A percentile compares a stretch with the other conserved stretches of the same genome.
phyloP scores from a whole-genome alignment of 495 filamentous ascomycete genomes.

The Lichenothelia convexa region DNA sequence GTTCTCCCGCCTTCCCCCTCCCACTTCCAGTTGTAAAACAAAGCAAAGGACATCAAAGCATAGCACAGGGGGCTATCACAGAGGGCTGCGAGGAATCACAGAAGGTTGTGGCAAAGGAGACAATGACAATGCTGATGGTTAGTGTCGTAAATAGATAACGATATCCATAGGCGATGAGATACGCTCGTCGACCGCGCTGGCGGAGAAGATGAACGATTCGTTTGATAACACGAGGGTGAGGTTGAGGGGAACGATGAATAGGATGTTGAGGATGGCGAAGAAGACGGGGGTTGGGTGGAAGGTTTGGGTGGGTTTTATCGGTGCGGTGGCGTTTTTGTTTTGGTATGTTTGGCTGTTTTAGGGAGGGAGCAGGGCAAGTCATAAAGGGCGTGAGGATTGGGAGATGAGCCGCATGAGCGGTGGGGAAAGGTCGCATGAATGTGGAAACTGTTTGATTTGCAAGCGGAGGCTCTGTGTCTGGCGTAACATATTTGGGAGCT shows the following conservation, averaged over 20 bases:
- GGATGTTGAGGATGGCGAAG: constrained; percentile 93
- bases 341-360: constrained; percentile 79
- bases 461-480: background rate
- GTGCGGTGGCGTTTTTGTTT: constrained; percentile 61
- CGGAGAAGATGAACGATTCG: constrained; percentile 75
- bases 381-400: background rate
- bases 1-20: background rate
- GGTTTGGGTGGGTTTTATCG: constrained; percentile 79
- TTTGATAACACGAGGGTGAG: constrained; percentile 72
- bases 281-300: constrained; percentile 84
- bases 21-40: background rate
- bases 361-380: background rate
- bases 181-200: constrained; percentile 61
- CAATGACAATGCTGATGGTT: background rate
- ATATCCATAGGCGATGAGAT: constrained; percentile 89
- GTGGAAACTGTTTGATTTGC: background rate
- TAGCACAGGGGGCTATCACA: no score
- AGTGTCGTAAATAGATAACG: constrained; percentile 54
- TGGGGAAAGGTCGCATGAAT: background rate
- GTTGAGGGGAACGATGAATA: constrained; percentile 81
- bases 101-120: background rate
- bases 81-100: no score
- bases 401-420: background rate
- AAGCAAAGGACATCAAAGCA: no score
- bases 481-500: no score